phyloP scores from a whole-genome alignment of 148 eudicot genomes.

The Salicornia ramosissima region DNA sequence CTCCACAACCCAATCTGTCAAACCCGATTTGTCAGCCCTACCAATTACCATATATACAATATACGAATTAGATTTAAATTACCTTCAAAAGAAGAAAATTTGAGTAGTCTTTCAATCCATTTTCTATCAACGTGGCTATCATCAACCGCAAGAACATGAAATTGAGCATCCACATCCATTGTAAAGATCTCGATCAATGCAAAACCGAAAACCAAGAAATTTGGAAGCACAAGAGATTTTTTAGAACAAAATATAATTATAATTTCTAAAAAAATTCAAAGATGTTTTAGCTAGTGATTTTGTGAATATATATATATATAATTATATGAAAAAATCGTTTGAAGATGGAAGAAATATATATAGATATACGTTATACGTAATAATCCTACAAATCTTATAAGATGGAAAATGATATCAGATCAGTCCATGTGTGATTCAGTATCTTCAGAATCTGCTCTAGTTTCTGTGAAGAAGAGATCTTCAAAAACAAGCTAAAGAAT shows the following conservation, averaged over 20 bases:
- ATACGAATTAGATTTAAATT: neutral
- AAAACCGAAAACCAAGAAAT: neutral
- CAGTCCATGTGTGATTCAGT: slow-evolving; percentile 21
- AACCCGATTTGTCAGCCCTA: neutral
- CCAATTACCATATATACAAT: neutral
- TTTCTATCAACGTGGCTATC: slow-evolving; percentile 57
- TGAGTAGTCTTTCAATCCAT: slow-evolving; percentile 58
- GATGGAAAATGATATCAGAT: slow-evolving; percentile 13
- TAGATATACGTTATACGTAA: neutral
- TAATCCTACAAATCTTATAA: slow-evolving; percentile 13
- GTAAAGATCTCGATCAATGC: neutral
- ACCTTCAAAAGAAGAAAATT: slow-evolving; percentile 62
- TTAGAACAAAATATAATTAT: neutral
- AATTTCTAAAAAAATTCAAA: too few relatives aligned
- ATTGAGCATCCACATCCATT: slow-evolving; percentile 31
- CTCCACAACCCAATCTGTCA: neutral
- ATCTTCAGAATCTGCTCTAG: slow-evolving; percentile 21
- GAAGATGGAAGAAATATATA: slow-evolving; percentile 9
- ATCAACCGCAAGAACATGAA: slow-evolving; percentile 67
- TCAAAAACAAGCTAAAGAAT: neutral
- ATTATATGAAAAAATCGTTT: neutral
- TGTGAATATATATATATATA: too few relatives aligned
- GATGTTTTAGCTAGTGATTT: too few relatives aligned
- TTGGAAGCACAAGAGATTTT: neutral
- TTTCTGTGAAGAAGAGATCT: neutral